These are phyloP conservation scores for Aurantiochytrium sp. DNA, from an alignment of 108 stramenopile genomes.

Conservation along the genomic window DNA sequence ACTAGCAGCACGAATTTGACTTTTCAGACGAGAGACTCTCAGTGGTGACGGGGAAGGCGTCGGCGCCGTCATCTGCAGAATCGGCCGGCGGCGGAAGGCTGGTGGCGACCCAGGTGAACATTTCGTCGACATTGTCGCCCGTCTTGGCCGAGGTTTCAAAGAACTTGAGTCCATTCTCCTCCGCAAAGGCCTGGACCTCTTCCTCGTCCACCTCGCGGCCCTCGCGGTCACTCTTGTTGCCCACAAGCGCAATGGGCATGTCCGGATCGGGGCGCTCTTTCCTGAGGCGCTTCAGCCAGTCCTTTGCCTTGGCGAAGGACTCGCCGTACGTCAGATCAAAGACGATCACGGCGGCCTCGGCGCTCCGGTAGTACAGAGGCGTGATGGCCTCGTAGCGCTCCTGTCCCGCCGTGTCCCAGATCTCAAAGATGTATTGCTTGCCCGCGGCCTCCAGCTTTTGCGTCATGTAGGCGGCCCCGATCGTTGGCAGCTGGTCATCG, in stretches of 20 bases:
- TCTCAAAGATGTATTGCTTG: conserved; percentile 28
- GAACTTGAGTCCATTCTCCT: conserved; percentile 86
- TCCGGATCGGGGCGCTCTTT: background rate
- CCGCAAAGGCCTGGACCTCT: conserved; percentile 77
- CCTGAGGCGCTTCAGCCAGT: background rate
- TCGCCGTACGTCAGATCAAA: background rate
- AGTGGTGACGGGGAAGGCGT: background rate
- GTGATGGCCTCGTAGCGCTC: conserved; percentile 86
- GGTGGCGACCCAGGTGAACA: conserved; percentile 80
- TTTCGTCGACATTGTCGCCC: conserved; percentile 80
- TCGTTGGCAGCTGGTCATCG: conserved; percentile 19
- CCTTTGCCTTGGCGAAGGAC: conserved; percentile 21
- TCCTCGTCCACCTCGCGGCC: conserved; percentile 58
- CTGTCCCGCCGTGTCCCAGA: conserved; percentile 91
- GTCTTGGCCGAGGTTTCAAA: conserved; percentile 94
- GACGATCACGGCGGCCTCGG: conserved; percentile 62
- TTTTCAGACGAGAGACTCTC: background rate
- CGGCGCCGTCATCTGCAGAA: background rate
- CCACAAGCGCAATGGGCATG: background rate
- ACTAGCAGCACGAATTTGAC: conserved; percentile 10
- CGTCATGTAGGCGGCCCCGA: conserved; percentile 29
- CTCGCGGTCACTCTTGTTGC: conserved; percentile 25
- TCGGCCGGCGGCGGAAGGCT: conserved; percentile 34
- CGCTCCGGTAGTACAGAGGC: conserved; percentile 85
- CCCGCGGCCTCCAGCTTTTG: background rate